A percentile compares a stretch with the other conserved stretches of the same genome.
Conservation (phyloP, 2,329 filamentous ascomycete species). For the Neodidymelliopsis sp. region DNA sequence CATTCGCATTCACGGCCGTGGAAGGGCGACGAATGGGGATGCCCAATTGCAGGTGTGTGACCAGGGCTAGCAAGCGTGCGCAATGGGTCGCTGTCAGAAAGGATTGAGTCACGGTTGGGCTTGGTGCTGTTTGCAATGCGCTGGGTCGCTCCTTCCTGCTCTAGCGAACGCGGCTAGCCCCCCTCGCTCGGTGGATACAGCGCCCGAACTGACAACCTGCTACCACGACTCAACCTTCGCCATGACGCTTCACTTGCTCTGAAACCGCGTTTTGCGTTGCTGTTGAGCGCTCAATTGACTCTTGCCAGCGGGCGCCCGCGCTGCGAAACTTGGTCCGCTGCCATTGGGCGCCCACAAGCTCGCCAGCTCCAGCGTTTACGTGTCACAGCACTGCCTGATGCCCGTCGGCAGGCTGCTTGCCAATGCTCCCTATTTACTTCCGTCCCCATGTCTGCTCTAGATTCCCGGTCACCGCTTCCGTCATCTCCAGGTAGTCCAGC, state of each 20-base stretch:
- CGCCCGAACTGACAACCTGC: conserved; percentile 21
- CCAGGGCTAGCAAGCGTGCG: conserved; percentile 26
- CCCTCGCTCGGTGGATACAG: conserved; percentile 10
- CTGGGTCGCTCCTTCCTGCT: conserved; percentile 25
- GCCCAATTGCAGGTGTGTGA: conserved; percentile 35
- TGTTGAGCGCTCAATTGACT: conserved; percentile 27
- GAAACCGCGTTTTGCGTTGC: conserved; percentile 24
- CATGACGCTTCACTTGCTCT: conserved; percentile 19
- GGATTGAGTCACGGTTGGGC: conserved; percentile 38
- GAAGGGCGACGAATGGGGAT: conserved; percentile 40
- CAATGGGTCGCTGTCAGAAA: conserved; percentile 30
- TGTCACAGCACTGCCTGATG: conserved; percentile 29
- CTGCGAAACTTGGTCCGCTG: conserved; percentile 19
- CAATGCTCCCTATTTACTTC: conserved; percentile 17
- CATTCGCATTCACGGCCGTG: conserved; percentile 28
- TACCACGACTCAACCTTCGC: conserved; percentile 14
- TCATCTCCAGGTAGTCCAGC: conserved; percentile 22
- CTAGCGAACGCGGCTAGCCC: conserved; percentile 22
- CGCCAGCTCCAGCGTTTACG: conserved; percentile 20
- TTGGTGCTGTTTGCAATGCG: conserved; percentile 21
- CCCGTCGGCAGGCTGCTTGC: conserved; percentile 20
- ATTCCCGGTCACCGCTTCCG: conserved; percentile 32
- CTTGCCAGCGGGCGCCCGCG: conserved; percentile 13
- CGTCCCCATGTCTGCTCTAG: conserved; percentile 17
- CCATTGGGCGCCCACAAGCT: conserved; percentile 31